Evolutionary conservation across 306 rosid species (phyloP).

Genomic region (Fragaria vesca): DNA sequence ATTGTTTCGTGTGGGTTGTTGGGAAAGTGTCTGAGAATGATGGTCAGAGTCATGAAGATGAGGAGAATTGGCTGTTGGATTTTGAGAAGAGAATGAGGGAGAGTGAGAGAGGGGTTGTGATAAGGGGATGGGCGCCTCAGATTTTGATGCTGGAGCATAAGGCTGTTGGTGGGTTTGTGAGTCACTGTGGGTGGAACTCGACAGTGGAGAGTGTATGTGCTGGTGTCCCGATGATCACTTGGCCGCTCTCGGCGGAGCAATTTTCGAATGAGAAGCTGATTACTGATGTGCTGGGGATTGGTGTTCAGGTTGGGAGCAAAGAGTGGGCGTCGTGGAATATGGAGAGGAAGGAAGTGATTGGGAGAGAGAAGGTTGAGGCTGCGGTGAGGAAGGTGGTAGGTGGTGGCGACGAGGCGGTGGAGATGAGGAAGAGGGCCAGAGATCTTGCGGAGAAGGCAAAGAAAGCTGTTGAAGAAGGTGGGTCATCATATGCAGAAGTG

Average conservation of each 20-base stretch:
- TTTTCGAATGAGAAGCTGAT: constrained; percentile 68
- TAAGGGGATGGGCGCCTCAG: constrained; percentile 75
- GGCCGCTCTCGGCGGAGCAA: constrained; percentile 77
- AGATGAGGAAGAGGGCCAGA: constrained; percentile 43
- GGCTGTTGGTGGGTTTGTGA: constrained; percentile 60
- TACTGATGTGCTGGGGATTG: constrained; percentile 44
- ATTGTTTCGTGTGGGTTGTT: constrained; percentile 22
- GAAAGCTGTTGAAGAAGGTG: constrained; percentile 51
- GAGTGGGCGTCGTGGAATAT: constrained; percentile 45
- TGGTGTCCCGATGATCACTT: constrained; percentile 61
- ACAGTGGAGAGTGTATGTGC: constrained; percentile 50
- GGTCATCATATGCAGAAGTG: constrained; percentile 39
- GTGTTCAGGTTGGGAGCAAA: constrained; percentile 57
- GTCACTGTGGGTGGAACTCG: constrained; percentile 85
- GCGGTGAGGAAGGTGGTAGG: constrained; percentile 53
- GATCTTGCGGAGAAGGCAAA: constrained; percentile 37
- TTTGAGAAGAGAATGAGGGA: constrained; percentile 51
- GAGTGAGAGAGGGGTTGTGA: constrained; percentile 42
- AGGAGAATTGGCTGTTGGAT: constrained; percentile 7
- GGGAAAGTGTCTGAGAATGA: not conserved
- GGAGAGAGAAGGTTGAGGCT: constrained; percentile 44
- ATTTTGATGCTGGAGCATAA: constrained; percentile 54
- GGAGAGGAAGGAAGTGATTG: constrained; percentile 35
- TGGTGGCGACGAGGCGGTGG: constrained; percentile 45
- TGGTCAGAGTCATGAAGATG: not conserved